Conservation (phyloP, 2,329 filamentous ascomycete genomes). For the Trichothecium roseum region DNA sequence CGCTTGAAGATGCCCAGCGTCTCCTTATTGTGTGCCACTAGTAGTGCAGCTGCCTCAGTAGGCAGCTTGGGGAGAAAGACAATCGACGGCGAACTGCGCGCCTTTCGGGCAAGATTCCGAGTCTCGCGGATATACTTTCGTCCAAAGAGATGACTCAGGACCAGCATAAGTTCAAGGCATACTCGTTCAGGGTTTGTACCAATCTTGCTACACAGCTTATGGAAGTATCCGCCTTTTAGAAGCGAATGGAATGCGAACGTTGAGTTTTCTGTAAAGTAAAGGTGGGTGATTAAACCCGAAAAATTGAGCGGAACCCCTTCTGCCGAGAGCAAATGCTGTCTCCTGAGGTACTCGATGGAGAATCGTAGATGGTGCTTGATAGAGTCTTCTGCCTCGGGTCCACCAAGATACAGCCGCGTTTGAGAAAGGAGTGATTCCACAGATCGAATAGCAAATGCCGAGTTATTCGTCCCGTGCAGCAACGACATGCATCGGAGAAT, state of each 20-base stretch:
- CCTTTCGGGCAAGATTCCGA: constrained; percentile 34
- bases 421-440: constrained; percentile 61
- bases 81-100: constrained; percentile 49
- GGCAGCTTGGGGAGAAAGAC: constrained; percentile 58
- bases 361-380: constrained; percentile 70
- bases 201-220: constrained; percentile 47
- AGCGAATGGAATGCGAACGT: constrained; percentile 70
- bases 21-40: constrained; percentile 52
- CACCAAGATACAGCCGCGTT: constrained; percentile 59
- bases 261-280: constrained; percentile 69
- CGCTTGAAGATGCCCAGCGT: constrained; percentile 55
- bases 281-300: constrained; percentile 56
- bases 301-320: constrained; percentile 61
- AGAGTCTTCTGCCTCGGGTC: constrained; percentile 54
- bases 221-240: constrained; percentile 60
- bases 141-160: constrained; percentile 62
- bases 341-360: constrained; percentile 68
- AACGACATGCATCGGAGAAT: constrained; percentile 59
- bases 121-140: constrained; percentile 35
- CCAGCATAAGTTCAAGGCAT: constrained; percentile 52
- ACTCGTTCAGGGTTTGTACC: constrained; percentile 36
- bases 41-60: constrained; percentile 39
- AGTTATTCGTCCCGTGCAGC: constrained; percentile 53
- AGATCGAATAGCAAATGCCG: constrained; percentile 48
- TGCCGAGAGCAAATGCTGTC: constrained; percentile 53